phyloP scores from a whole-genome alignment of 345 rosid genomes.

The Gossypioides kirkii region DNA sequence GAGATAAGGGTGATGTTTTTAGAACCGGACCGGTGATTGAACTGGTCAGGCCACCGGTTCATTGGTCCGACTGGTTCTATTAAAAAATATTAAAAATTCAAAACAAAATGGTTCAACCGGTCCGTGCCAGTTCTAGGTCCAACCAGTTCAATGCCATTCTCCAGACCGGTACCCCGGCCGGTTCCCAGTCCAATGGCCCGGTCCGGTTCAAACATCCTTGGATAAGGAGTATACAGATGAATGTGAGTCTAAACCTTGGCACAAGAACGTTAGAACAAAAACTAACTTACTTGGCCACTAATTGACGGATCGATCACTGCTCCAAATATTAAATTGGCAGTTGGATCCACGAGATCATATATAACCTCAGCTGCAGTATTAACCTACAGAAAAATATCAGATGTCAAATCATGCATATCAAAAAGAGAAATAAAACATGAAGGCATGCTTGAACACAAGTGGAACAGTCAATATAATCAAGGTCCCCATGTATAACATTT shows the following conservation, averaged over 20 bases:
- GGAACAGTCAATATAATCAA: background rate
- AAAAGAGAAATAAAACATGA: background rate
- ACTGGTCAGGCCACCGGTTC: no score
- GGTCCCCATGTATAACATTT: background rate
- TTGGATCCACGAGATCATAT: conserved; percentile 93
- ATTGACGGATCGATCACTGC: conserved; percentile 87
- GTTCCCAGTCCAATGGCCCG: no score
- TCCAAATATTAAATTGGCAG: conserved; percentile 92
- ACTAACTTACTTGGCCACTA: conserved; percentile 74
- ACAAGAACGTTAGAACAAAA: background rate
- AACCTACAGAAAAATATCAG: conserved; percentile 41
- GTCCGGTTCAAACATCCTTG: no score
- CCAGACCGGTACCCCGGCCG: no score
- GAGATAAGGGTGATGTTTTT: no score
- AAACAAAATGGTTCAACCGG: no score
- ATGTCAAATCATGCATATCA: background rate
- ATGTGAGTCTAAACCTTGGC: background rate
- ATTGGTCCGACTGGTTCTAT: no score
- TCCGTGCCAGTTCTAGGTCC: no score
- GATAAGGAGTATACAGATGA: background rate
- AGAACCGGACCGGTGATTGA: no score
- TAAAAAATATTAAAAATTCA: no score
- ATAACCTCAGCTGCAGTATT: conserved; percentile 98
- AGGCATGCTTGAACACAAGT: background rate
- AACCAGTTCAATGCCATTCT: no score